phyloP scores from a whole-genome alignment of 2,329 filamentous ascomycete species.

The Chaetomiaceae sp. region DNA sequence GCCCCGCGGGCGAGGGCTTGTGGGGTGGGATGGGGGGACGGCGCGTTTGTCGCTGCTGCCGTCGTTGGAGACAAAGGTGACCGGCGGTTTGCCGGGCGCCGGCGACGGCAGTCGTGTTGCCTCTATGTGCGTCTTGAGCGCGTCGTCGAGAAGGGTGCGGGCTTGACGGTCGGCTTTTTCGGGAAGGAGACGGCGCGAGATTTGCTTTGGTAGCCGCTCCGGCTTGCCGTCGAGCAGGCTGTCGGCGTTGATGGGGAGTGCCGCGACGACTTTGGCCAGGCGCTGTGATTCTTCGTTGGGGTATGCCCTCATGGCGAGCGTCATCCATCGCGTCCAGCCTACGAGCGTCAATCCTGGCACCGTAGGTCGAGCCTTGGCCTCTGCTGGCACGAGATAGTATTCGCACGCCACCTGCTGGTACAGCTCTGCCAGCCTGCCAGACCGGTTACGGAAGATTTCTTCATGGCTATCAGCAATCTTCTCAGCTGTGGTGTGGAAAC shows the following conservation, averaged over 20 bases:
- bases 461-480: not conserved
- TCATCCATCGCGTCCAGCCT: constrained; percentile 71
- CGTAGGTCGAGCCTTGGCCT: constrained; percentile 48
- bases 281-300: constrained; percentile 71
- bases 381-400: constrained; percentile 61
- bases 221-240: constrained; percentile 55
- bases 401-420: constrained; percentile 53
- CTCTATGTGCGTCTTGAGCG: constrained; percentile 39
- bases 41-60: not conserved
- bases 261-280: constrained; percentile 61
- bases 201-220: constrained; percentile 73
- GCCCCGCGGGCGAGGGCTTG: constrained; percentile 10
- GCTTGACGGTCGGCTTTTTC: constrained; percentile 50
- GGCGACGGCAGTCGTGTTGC: not conserved
- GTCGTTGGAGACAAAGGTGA: not conserved
- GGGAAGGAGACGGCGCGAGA: constrained; percentile 71
- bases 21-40: not conserved
- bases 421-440: constrained; percentile 49
- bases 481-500: not conserved
- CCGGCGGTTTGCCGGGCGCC: not conserved
- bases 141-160: constrained; percentile 56
- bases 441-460: constrained; percentile 17
- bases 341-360: constrained; percentile 61
- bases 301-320: constrained; percentile 66
- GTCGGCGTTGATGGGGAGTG: constrained; percentile 61